A percentile compares a stretch with the other conserved stretches of the same genome.
phyloP scores from a whole-genome alignment of 2,329 filamentous ascomycete species.

The Scedosporium apiospermum region DNA sequence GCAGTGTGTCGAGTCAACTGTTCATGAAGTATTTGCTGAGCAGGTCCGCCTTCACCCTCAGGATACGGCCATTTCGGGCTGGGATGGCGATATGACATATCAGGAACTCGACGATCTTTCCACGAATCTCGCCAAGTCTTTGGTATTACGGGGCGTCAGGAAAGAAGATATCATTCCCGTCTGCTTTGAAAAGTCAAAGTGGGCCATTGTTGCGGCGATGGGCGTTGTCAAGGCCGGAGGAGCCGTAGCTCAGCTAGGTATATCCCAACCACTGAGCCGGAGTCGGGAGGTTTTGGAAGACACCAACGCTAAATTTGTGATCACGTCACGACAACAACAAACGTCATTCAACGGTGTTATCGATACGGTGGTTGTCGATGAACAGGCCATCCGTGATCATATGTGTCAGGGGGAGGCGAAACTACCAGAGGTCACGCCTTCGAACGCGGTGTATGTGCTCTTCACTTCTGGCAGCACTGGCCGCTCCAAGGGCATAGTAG shows the following conservation, averaged over 20 bases:
- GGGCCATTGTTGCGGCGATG: slow-evolving; percentile 12
- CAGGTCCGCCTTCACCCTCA: neutral
- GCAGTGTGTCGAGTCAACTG: neutral
- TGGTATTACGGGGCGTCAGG: neutral
- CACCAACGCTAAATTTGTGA: slow-evolving; percentile 8
- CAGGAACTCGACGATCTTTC: neutral
- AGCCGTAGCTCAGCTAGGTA: slow-evolving; percentile 11
- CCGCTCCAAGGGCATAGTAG: slow-evolving; percentile 14
- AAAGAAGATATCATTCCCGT: neutral
- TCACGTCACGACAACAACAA: neutral
- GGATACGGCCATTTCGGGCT: neutral
- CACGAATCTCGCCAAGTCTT: neutral
- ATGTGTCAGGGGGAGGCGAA: too few relatives aligned
- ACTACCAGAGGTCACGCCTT: neutral
- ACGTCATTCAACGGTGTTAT: too few relatives aligned
- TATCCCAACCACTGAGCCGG: slow-evolving; percentile 7
- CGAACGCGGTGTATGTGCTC: slow-evolving; percentile 11
- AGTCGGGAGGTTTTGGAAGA: slow-evolving; percentile 9
- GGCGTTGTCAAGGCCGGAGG: slow-evolving; percentile 13
- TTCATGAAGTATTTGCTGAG: neutral
- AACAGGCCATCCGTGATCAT: too few relatives aligned
- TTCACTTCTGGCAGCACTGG: slow-evolving; percentile 19
- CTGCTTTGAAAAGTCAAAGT: slow-evolving; percentile 10
- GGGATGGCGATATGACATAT: slow-evolving; percentile 3
- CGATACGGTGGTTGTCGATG: too few relatives aligned